Evolutionary conservation across 2,329 filamentous ascomycete genomes (phyloP), one percentile per base, ranked within the genome.

Genomic region (Penicillium sp.): DNA sequence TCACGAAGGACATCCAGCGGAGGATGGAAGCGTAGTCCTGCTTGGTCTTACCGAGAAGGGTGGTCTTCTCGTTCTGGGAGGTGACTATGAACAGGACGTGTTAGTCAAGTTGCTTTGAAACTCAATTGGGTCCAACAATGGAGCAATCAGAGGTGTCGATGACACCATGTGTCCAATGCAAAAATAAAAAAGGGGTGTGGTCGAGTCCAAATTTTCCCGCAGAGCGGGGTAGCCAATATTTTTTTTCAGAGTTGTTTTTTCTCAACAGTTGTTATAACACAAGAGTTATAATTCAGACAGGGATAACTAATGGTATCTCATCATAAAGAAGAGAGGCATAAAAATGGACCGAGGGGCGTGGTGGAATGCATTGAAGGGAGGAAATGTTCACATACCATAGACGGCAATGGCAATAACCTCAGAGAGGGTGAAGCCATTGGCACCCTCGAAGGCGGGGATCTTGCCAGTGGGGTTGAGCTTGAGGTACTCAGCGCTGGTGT

Each of bases 21-120:
- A 99, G 85, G 80, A 99, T 99, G 69, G 93, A 93, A 71, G 94
- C 94, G 80, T 97, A 93, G 87, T 99, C 94, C 85, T 99, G 93
- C 89, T 99, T 99, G 82, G 93, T 99, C 89, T 97, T 97, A 76
- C 94, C 94, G 72, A 99, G 88, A 68, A 99, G 92, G 70, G 92
- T 95, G 72, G 94, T 99, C 89, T 97, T 97, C 89, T 97, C 94
- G 80, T 99, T 99, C 84, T 99, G 94, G 71, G 94, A 97, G 73
- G 94, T 92, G 77, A 99, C 94, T 97, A 60, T 54, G 58, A 50
- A 50, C 59, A 67, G 60, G 61, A 58, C 51, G 37, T 23, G 66
- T 74, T 66, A 73, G 70, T 64, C 35, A 47, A 59, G 57, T 47
- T 56, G 55, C 57, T 48, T 53, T 56, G 38, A 57, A 41, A 59